Evolutionary conservation across 768 basidiomycete species (phyloP), one percentile per base, ranked within the genome.

Genomic region (Tulasnella calospora): DNA sequence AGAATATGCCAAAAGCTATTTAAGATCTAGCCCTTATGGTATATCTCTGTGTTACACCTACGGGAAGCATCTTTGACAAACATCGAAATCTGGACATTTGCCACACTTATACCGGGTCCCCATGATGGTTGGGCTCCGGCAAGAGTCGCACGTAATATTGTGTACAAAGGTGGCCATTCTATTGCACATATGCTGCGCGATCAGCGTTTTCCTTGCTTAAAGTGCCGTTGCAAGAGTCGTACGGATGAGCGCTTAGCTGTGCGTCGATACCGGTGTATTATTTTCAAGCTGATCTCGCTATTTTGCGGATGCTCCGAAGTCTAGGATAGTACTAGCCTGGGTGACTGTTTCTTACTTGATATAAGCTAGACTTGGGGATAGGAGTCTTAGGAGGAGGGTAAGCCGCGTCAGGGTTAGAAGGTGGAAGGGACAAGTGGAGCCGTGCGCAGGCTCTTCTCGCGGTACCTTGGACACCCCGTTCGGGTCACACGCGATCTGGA

Each of bases 31-130:
- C 6, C n/a, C n/a, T 27, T 73, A 23, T 40, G n/a, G 6, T 17
- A 38, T 27, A n/a, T 38, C 33, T 33, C 30, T 47, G 70, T 0
- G 19, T 71, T 41, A 17, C 73, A 74, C 73, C 27, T n/a, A 74
- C 73, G 44, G 44, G 44, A 74, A 74, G 73, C 73, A 74, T 30
- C 44, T 30, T 23, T 44, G 44, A 51, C 73, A 74, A 7, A 55
- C 33, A 47, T 74, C 73, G 23, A 41, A 74, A 35, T 74, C 73
- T 35, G 73, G 73, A 17, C 73, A 74, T 21, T 74, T 47, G 33
- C 44, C 44, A 30, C 73, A 74, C 17, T 74, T 74, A 74, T 74
- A 74, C 17, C 73, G 38, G 33, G 27, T 51, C n/a, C 73, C 73
- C 5, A 55, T 10, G 21, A 74, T 74, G 3, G 73, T 67, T 35